phyloP scores from a whole-genome alignment of 495 filamentous ascomycete genomes.

The Chaetomium tenue region DNA sequence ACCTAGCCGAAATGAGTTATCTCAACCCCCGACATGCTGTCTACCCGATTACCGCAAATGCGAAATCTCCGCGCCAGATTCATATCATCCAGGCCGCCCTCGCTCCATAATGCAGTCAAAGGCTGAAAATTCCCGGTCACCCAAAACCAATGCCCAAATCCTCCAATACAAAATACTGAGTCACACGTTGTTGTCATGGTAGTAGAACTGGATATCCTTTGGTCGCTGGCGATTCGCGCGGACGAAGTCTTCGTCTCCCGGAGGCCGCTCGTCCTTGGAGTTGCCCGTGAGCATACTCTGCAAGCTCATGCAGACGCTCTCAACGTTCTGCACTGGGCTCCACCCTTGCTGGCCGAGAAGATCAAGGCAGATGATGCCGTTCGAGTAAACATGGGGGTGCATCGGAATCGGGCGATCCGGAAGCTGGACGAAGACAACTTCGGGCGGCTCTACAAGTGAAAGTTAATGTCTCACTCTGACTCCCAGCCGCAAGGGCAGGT shows the following conservation, averaged over 20 bases:
- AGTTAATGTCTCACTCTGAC: not conserved
- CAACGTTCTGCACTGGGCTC: slow-evolving; percentile 95
- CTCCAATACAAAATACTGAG: slow-evolving; percentile 10
- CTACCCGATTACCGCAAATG: slow-evolving; percentile 6
- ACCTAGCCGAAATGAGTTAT: not conserved
- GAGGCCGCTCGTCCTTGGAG: slow-evolving; percentile 80
- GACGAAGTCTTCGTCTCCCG: slow-evolving; percentile 84
- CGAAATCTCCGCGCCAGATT: not conserved
- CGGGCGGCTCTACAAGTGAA: slow-evolving; percentile 68
- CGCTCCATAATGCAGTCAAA: slow-evolving; percentile 14
- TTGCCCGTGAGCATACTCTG: slow-evolving; percentile 98
- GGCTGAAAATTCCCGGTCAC: not conserved
- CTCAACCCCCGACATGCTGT: not conserved
- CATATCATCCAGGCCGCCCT: not conserved
- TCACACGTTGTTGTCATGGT: slow-evolving; percentile 82
- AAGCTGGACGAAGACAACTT: slow-evolving; percentile 78
- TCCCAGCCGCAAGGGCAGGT: not conserved
- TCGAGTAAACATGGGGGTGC: slow-evolving; percentile 96
- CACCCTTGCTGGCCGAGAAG: slow-evolving; percentile 83
- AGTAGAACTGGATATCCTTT: slow-evolving; percentile 81
- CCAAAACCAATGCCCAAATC: slow-evolving; percentile 11
- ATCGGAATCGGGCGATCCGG: slow-evolving; percentile 77
- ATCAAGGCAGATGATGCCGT: slow-evolving; percentile 97
- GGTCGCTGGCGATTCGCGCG: slow-evolving; percentile 71
- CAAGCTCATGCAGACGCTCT: slow-evolving; percentile 95